Percentiles rank a stretch among this genome's conserved stretches.
These are phyloP conservation scores for Populus ilicifolia DNA, from an alignment of 345 rosid species.

Conservation along the genomic window DNA sequence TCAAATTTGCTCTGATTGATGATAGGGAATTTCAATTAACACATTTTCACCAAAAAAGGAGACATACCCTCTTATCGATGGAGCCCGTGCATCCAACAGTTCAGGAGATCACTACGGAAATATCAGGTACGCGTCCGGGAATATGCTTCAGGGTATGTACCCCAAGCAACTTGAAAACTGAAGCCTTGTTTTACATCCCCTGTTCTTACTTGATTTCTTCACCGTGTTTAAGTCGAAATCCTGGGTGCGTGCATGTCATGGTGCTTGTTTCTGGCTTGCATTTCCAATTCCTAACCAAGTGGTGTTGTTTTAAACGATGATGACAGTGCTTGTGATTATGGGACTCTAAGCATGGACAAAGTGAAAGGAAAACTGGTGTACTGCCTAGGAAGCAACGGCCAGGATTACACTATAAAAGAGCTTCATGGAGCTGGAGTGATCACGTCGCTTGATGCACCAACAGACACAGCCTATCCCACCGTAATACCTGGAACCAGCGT, in stretches of 20 bases:
- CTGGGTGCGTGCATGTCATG: too few relatives aligned
- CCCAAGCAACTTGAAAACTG: background rate
- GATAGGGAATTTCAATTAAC: conserved; percentile 64
- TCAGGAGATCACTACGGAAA: conserved; percentile 37
- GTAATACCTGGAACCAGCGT: conserved; percentile 43
- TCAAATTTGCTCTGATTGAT: background rate
- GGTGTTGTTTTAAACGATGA: background rate
- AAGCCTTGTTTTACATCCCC: background rate
- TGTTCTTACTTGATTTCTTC: background rate
- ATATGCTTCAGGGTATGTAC: too few relatives aligned
- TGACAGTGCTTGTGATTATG: conserved; percentile 52
- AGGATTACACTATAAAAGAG: conserved; percentile 40
- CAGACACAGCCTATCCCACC: conserved; percentile 38
- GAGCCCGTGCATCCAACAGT: conserved; percentile 48
- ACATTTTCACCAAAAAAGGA: conserved; percentile 46
- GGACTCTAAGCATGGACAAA: conserved; percentile 47
- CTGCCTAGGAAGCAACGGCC: conserved; percentile 43
- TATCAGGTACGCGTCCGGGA: conserved; percentile 32
- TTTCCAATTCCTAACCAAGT: background rate
- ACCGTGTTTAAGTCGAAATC: background rate
- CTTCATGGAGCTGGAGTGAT: conserved; percentile 61
- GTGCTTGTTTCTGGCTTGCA: background rate
- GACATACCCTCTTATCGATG: conserved; percentile 62
- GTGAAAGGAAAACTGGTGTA: conserved; percentile 68
- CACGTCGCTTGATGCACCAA: conserved; percentile 16